phyloP scores from a whole-genome alignment of 2,329 filamentous ascomycete genomes.

The Diaporthe citri region DNA sequence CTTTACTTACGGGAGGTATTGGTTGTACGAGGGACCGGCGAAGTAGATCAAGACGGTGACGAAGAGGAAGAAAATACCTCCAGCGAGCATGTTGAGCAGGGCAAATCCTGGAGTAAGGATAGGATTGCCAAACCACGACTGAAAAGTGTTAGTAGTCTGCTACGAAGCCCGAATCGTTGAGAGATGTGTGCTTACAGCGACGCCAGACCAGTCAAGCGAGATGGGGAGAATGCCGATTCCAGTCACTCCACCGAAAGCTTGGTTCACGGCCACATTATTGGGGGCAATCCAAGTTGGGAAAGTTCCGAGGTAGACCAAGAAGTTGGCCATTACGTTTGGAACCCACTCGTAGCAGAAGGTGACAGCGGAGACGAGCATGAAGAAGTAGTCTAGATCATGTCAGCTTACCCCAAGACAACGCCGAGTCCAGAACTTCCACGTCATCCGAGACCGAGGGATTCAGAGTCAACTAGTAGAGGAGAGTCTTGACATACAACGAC shows the following conservation, averaged over 20 bases:
- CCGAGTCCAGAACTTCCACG: too few relatives aligned
- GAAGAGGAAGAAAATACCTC: constrained; percentile 29
- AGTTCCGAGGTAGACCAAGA: constrained; percentile 17
- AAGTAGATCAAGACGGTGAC: constrained; percentile 20
- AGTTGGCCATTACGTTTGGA: constrained; percentile 37
- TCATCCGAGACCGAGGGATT: too few relatives aligned
- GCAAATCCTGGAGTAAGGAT: constrained; percentile 7
- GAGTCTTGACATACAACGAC: constrained; percentile 8
- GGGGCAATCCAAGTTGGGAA: constrained; percentile 35
- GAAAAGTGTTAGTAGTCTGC: background rate
- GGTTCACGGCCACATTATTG: constrained; percentile 21
- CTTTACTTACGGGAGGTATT: constrained; percentile 6
- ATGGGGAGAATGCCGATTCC: constrained; percentile 24
- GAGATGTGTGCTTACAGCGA: background rate
- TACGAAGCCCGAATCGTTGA: too few relatives aligned
- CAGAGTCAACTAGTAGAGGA: too few relatives aligned
- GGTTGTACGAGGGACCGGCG: constrained; percentile 22
- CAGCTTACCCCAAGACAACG: background rate
- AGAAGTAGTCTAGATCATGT: constrained; percentile 14
- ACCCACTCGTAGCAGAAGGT: constrained; percentile 36
- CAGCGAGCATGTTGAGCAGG: constrained; percentile 22
- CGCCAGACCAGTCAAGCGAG: constrained; percentile 26
- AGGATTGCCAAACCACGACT: background rate
- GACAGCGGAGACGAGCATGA: constrained; percentile 13
- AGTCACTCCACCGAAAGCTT: constrained; percentile 16